Percentiles rank a stretch among this genome's conserved stretches.
Evolutionary conservation across 2,329 filamentous ascomycete species (phyloP).

Genomic region (Cyanodermella asteris): DNA sequence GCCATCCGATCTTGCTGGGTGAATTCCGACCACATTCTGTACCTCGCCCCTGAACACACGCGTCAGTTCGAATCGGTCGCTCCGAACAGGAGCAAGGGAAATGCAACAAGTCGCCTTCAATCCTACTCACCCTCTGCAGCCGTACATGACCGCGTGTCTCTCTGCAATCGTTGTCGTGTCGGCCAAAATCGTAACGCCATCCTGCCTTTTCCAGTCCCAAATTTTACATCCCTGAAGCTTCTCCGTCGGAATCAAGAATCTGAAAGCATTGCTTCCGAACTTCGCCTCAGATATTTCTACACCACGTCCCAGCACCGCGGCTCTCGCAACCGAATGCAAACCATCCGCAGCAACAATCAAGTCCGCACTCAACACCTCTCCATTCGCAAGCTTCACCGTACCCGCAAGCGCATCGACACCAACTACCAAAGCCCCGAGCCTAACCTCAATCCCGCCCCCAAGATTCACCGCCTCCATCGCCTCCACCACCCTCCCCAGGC

Average conservation of each 20-base stretch:
- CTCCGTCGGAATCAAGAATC: slow-evolving; percentile 2
- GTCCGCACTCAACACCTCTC: slow-evolving; percentile 14
- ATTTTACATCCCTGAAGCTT: neutral
- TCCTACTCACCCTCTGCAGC: no score
- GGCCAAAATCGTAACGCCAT: neutral
- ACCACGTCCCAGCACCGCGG: slow-evolving; percentile 12
- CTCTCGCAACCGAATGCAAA: slow-evolving; percentile 13
- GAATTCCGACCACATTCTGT: slow-evolving; percentile 5
- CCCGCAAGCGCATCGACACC: slow-evolving; percentile 10
- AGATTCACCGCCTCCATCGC: slow-evolving; percentile 8
- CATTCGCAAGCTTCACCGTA: slow-evolving; percentile 12
- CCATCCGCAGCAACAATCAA: slow-evolving; percentile 21
- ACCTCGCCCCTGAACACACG: slow-evolving; percentile 2
- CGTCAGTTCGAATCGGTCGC: no score
- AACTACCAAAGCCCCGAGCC: slow-evolving; percentile 2
- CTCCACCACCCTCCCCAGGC: slow-evolving; percentile 9
- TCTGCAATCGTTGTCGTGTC: neutral
- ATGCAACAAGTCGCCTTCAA: no score
- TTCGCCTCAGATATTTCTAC: slow-evolving; percentile 6
- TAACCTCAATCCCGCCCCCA: neutral
- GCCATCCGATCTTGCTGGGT: slow-evolving; percentile 8
- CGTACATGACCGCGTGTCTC: no score
- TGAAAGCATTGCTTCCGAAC: slow-evolving; percentile 3
- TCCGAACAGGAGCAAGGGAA: no score
- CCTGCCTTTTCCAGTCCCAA: neutral